Conservation (phyloP, 768 basidiomycete genomes). For the Trametes meyenii region DNA sequence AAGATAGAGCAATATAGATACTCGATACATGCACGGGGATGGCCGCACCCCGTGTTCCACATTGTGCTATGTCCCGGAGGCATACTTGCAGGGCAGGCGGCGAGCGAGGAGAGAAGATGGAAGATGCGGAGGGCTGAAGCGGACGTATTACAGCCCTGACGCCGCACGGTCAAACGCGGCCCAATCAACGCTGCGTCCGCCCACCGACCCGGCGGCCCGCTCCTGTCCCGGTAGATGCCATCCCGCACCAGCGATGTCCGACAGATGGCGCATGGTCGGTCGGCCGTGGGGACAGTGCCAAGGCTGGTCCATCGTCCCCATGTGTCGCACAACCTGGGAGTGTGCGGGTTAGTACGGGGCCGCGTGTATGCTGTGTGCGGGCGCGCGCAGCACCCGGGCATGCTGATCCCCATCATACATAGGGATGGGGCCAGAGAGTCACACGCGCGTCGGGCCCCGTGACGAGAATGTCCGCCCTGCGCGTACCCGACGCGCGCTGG, state of each 20-base stretch:
- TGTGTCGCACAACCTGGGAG: conserved; percentile 70
- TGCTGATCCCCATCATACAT: no score
- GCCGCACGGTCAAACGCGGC: conserved; percentile 12
- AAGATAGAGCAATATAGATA: conserved; percentile 20
- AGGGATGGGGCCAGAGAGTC: no score
- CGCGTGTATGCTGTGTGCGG: background rate
- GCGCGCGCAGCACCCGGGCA: no score
- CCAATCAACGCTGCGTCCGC: conserved; percentile 18
- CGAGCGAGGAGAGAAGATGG: background rate
- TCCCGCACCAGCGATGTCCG: conserved; percentile 46
- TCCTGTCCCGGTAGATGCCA: conserved; percentile 10
- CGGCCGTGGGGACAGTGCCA: conserved; percentile 91
- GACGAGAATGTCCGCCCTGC: no score
- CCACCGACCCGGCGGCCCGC: background rate
- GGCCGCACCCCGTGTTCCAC: no score
- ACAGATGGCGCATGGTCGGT: conserved; percentile 80
- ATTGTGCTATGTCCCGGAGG: no score
- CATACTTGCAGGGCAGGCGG: no score
- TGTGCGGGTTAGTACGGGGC: background rate
- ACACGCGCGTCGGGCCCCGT: no score
- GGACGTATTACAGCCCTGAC: background rate
- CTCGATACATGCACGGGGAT: background rate
- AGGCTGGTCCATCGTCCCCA: conserved; percentile 84
- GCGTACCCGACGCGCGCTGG: no score
- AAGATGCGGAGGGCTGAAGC: no score